Base-by-base conservation (phyloP, 352 stramenopile genomes). In the Elongisporangium undulatum region DNA sequence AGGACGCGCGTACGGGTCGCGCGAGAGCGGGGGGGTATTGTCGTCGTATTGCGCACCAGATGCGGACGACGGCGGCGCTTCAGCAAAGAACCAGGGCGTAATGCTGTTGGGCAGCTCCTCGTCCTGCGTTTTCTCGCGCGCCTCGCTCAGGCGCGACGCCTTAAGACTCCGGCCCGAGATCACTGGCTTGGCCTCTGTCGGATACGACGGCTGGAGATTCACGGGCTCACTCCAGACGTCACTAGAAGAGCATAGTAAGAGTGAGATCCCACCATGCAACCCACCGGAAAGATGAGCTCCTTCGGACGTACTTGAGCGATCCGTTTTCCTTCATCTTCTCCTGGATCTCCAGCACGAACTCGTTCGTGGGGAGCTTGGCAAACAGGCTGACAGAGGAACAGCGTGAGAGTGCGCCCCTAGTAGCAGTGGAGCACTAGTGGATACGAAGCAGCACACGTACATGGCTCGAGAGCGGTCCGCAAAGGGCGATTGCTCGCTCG, bases 401-500 rank as follows among this genome's bases (percentile, higher is more conserved):
- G 3, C 15, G 53, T 7, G n/a, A 56, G n/a, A 56, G 21, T 60
- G 9, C 59, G 45, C 24, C 53, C 34, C 41, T 3, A 19, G 41
- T 3, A 19, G 41, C 6, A 29, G 5, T 20, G 15, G 41, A 49
- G 17, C 8, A 38, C 53, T 45, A 12, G 6, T 17, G 2, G 34
- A 55, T 23, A 50, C 23, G 19, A 51, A 56, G 15, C n/a, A 64
- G 16, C 15, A 53, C 8, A 38, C 71, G 60, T 65, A 87, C 81
- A 89, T 79, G 59, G 62, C 59, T 23, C 77, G 74, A 2, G 78
- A 73, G n/a, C 67, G 68, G 41, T 50, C 55, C 0, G 84, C 81
- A 63, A 93, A 91, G 4, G 75, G 79, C 13, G 84, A 93, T 51
- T 83, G 72, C 4, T 91, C 81, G 9, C 70, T 64, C 16, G 84